Percentiles rank a stretch among this genome's conserved stretches.
These are phyloP conservation scores for Flaveria brownii DNA, from an alignment of 129 eudicot species.

Conservation along the genomic window DNA sequence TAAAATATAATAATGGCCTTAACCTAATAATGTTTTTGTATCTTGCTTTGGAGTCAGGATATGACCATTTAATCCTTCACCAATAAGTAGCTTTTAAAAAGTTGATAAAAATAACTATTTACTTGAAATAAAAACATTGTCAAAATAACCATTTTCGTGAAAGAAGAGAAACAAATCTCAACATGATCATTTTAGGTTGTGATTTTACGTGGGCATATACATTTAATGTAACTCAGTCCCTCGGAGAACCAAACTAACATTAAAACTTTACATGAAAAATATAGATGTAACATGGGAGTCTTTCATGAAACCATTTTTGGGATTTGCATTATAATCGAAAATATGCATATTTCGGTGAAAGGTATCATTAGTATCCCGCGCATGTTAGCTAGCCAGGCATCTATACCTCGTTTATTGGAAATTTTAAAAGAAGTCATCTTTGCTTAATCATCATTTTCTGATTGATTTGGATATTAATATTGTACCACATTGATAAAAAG, in stretches of 20 bases:
- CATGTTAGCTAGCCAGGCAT: conserved; percentile 34
- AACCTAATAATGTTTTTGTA: background rate
- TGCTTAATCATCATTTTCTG: conserved; percentile 23
- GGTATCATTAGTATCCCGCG: conserved; percentile 21
- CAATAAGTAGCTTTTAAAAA: background rate
- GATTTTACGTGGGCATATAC: conserved; percentile 22
- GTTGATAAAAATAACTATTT: background rate
- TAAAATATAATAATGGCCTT: too few relatives aligned
- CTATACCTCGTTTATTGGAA: conserved; percentile 30
- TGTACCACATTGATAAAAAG: conserved; percentile 22
- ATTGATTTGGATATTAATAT: conserved; percentile 26
- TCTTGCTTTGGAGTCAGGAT: background rate
- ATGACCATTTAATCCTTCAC: background rate
- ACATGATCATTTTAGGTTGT: conserved; percentile 6
- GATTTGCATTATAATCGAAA: conserved; percentile 34
- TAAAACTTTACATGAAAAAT: background rate
- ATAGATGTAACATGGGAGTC: conserved; percentile 16
- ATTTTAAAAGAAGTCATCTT: conserved; percentile 1
- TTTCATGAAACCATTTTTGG: conserved; percentile 22
- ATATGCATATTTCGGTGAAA: conserved; percentile 33
- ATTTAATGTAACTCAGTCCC: conserved; percentile 10
- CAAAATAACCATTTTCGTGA: background rate
- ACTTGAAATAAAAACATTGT: background rate
- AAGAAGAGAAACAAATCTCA: background rate
- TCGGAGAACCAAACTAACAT: background rate